These are phyloP conservation scores for Acrodontium crateriforme DNA, from an alignment of 2,329 filamentous ascomycete species.

Conservation along the genomic window DNA sequence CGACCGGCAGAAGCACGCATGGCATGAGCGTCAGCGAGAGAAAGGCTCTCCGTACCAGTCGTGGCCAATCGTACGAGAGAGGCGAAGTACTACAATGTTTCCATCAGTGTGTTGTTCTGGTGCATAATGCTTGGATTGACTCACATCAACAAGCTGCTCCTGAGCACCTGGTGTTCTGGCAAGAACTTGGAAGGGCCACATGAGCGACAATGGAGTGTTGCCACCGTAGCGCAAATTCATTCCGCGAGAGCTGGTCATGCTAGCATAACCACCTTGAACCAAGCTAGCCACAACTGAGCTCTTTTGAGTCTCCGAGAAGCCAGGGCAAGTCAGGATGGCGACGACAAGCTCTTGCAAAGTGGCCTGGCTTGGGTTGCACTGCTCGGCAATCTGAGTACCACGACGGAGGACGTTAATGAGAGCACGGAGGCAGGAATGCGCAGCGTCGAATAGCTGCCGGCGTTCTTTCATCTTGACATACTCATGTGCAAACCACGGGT, in stretches of 20 bases:
- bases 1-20: constrained; percentile 5
- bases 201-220: constrained; percentile 5
- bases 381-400: constrained; percentile 2
- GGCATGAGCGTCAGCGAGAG: constrained; percentile 8
- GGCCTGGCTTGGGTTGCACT: constrained; percentile 10
- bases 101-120: not conserved
- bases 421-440: constrained; percentile 10
- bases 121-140: constrained; percentile 1
- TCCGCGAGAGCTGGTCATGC: constrained; percentile 8
- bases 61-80: not conserved
- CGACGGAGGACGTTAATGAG: constrained; percentile 9
- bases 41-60: constrained; percentile 1
- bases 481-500: constrained; percentile 34
- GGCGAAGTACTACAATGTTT: not conserved
- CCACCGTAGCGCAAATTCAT: constrained; percentile 16
- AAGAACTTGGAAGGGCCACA: constrained; percentile 21
- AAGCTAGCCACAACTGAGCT: constrained; percentile 8
- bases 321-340: constrained; percentile 18
- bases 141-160: constrained; percentile 13
- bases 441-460: constrained; percentile 29
- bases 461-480: constrained; percentile 35
- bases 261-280: constrained; percentile 8
- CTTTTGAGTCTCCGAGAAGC: constrained; percentile 23
- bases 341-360: constrained; percentile 21
- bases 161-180: constrained; percentile 10